Percentiles rank a stretch among this genome's conserved stretches.
Evolutionary conservation across 345 rosid genomes (phyloP).

Genomic region (Populus nigra): DNA sequence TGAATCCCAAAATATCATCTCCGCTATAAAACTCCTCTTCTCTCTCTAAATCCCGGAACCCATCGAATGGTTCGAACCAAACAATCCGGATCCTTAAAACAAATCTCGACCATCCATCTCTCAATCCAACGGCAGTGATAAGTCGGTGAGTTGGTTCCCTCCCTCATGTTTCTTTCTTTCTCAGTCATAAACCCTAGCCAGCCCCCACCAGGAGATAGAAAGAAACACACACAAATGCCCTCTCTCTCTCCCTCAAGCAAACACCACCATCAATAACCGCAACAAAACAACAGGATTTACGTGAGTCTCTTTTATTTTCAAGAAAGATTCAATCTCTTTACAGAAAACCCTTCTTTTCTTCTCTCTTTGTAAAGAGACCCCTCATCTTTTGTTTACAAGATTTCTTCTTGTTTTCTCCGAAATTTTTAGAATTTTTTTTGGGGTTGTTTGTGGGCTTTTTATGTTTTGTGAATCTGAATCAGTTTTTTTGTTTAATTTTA

Average conservation of each 20-base stretch:
- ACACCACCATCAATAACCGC: background rate
- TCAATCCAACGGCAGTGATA: background rate
- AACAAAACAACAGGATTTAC: slow-evolving; percentile 1
- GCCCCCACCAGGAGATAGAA: background rate
- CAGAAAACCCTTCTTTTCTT: background rate
- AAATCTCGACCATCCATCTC: slow-evolving; percentile 5
- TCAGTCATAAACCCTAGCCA: slow-evolving; percentile 27
- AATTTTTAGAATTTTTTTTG: background rate
- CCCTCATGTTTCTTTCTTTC: background rate
- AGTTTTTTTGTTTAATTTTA: background rate
- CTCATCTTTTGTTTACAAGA: background rate
- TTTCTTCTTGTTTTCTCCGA: background rate
- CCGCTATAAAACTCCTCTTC: background rate
- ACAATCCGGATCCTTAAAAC: slow-evolving; percentile 7
- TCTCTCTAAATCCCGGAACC: background rate
- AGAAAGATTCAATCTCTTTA: background rate
- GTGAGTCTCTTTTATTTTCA: background rate
- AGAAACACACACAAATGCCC: background rate
- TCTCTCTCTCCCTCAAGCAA: background rate
- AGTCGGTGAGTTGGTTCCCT: slow-evolving; percentile 12
- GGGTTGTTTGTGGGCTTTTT: background rate
- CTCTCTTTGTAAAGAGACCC: slow-evolving; percentile 17
- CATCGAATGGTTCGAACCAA: background rate
- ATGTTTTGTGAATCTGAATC: background rate
- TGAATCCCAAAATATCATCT: slow-evolving; percentile 3